Evolutionary conservation across 192 early-diverging fungal genomes (phyloP), one percentile per base, ranked within the genome.

Genomic region (Coemansia pectinata): DNA sequence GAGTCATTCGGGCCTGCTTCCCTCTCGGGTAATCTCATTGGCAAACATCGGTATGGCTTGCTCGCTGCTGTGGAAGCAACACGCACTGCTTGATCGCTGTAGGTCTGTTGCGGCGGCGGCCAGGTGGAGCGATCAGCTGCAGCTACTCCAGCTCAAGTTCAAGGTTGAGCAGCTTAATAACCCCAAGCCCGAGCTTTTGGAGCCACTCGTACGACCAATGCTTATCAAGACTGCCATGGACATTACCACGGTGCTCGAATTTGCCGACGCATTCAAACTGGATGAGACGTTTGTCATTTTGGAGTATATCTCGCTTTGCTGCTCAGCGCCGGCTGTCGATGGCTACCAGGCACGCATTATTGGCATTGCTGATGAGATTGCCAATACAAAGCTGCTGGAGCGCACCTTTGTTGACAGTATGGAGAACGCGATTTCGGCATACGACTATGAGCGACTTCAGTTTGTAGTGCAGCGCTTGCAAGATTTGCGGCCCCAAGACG

Each of bases 401-500:
- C 62, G 72, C 19, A 67, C 81, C 10, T 78, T 89, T 12, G 19
- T 75, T 5, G 84, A 88, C 33, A 78, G 73, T 6, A 76, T 84
- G 23, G 74, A 87, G 50, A 72, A 53, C 11, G 62, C 64, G 27
- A 63, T 90, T 25, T 87, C 85, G 0, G 72, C 88, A 0, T 92
- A 91, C 70, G 87, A 90, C 66, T 92, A 92, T 62, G 87, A 91
- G 65, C 71, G 88, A 8, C 62, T 92, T 41, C 76, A 72, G 41
- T 91, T 91, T 72, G 76, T 91, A 9, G 71, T 83, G 17, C 71
- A 81, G 63, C 87, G 85, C 47, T 71, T 89, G 57, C 80, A 84
- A 41, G 65, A 83, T 15, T 63, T 84, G 60, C 69, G 87, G 3
- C 81, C 84, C 0, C 76, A 80, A 34, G 76, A 89, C 47, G 72